A percentile compares a stretch with the other conserved stretches of the same genome.
phyloP scores from a whole-genome alignment of 805 yeast species.

The Ogataea ganodermae region DNA sequence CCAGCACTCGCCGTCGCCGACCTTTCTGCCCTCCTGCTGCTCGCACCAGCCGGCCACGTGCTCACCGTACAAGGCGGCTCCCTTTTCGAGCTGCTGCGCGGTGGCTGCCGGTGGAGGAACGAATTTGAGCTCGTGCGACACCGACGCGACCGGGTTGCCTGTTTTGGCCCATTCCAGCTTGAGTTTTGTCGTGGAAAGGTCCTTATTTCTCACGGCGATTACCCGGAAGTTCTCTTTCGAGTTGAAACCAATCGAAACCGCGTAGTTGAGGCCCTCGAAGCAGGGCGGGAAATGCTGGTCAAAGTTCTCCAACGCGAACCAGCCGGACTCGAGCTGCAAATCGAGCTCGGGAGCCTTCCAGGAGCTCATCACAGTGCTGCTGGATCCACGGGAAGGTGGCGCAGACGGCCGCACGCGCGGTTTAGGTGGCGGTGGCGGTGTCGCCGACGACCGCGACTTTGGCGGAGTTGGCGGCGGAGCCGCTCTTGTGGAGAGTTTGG shows the following conservation, averaged over 20 bases:
- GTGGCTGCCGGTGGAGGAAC: constrained; percentile 49
- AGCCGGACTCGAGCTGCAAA: constrained; percentile 45
- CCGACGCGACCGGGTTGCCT: constrained; percentile 26
- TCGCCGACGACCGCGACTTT: constrained; percentile 30
- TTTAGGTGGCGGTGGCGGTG: constrained; percentile 18
- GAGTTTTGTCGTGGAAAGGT: constrained; percentile 41
- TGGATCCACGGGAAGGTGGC: constrained; percentile 16
- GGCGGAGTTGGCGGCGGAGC: constrained; percentile 33
- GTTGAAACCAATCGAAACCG: constrained; percentile 32
- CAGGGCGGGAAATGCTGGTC: constrained; percentile 38
- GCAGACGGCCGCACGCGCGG: constrained; percentile 16
- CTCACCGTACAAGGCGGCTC: constrained; percentile 46
- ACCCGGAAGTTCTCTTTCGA: constrained; percentile 33
- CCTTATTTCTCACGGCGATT: constrained; percentile 42
- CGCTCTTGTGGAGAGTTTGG: constrained; percentile 13
- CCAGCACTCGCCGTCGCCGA: constrained; percentile 65
- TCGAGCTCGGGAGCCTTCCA: constrained; percentile 42
- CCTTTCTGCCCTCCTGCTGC: constrained; percentile 45
- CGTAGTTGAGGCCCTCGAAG: constrained; percentile 40
- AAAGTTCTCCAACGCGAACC: constrained; percentile 44
- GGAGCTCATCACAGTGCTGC: constrained; percentile 17
- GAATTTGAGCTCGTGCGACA: constrained; percentile 34
- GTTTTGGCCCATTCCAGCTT: constrained; percentile 43
- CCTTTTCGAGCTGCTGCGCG: constrained; percentile 34
- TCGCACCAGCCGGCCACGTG: constrained; percentile 59